These are phyloP conservation scores for Lentinula lateritia DNA, from an alignment of 768 basidiomycete genomes.

Conservation along the genomic window DNA sequence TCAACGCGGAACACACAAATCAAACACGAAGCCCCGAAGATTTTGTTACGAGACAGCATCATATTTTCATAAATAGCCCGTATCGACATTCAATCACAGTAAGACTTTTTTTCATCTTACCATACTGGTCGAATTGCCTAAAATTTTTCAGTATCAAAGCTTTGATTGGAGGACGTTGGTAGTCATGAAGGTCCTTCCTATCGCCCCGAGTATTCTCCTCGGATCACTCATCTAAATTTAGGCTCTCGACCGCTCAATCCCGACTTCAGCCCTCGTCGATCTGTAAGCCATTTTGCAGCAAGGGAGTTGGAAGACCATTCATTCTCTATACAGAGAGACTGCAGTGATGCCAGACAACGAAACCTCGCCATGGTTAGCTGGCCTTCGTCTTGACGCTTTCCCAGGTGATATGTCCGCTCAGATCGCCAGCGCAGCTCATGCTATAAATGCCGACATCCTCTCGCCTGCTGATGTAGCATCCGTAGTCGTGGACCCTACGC, in stretches of 20 bases:
- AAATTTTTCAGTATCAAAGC: conserved; percentile 56
- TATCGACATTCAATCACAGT: conserved; percentile 64
- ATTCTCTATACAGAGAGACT: conserved; percentile 27
- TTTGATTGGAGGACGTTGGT: conserved; percentile 79
- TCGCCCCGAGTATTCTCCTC: neutral
- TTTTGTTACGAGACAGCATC: conserved; percentile 60
- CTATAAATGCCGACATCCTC: conserved; percentile 58
- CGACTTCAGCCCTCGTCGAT: conserved; percentile 61
- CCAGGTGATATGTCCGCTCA: conserved; percentile 51
- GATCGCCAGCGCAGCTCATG: conserved; percentile 64
- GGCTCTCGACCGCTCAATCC: conserved; percentile 50
- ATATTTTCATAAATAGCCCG: conserved; percentile 50
- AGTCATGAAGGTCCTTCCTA: conserved; percentile 55
- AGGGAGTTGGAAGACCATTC: neutral
- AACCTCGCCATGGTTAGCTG: conserved; percentile 64
- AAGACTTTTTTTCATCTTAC: conserved; percentile 13
- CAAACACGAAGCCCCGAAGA: conserved; percentile 48
- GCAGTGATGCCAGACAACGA: conserved; percentile 33
- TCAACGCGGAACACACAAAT: conserved; percentile 49
- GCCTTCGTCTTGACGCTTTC: conserved; percentile 57
- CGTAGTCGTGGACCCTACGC: conserved; percentile 32
- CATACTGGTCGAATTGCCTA: neutral
- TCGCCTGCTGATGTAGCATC: conserved; percentile 50
- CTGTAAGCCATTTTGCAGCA: conserved; percentile 32
- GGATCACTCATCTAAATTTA: conserved; percentile 15